Base-by-base conservation (phyloP, 441 rosid genomes). In the Jatropha multifida region DNA sequence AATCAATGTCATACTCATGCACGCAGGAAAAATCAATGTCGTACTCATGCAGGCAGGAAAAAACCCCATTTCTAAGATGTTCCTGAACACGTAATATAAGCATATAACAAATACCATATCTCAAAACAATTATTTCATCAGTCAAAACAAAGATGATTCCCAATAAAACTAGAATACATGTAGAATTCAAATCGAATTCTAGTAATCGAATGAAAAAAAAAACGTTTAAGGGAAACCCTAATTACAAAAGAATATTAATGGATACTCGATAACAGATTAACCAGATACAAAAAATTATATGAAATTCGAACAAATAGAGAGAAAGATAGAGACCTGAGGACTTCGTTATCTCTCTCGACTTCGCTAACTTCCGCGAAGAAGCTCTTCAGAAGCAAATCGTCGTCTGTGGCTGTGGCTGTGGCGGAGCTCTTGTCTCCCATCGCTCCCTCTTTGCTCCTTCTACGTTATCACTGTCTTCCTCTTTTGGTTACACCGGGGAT, bases 281-380 rank as follows among this genome's bases (percentile, higher is more conserved):
- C 7, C 32, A 32, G 2, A 41, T 18, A 15, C 1, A 38, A 1
- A 41, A n/a, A 5, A 0, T 32, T 10, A 20, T 10, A 40, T 20
- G 12, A 8, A 41, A 5, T 55, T 17, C 59, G 8, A 55, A 70
- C 3, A 7, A 18, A 38, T 32, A 37, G 14, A 48, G 46, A 12
- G 23, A 58, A 32, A 63, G 18, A 38, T 51, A 64, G 76, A 51
- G 72, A 93, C 98, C 97, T 92, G 84, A 71, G 14, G 79, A 93
- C 97, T 90, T 93, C 95, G 85, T 92, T 90, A 66, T 93, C 97
- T 65, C 97, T 83, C 81, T 93, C 98, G 41, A 90, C 97, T 85
- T 93, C 94, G 83, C 98, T 85, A 73, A 93, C 98, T 83, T 93
- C 98, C 7, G 98, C 94, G 69, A 92, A 88, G 90, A 93, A 93